Percentiles rank a stretch among this genome's conserved stretches.
Conservation (phyloP, 2,329 filamentous ascomycete genomes). For the Aspergillus tanneri region DNA sequence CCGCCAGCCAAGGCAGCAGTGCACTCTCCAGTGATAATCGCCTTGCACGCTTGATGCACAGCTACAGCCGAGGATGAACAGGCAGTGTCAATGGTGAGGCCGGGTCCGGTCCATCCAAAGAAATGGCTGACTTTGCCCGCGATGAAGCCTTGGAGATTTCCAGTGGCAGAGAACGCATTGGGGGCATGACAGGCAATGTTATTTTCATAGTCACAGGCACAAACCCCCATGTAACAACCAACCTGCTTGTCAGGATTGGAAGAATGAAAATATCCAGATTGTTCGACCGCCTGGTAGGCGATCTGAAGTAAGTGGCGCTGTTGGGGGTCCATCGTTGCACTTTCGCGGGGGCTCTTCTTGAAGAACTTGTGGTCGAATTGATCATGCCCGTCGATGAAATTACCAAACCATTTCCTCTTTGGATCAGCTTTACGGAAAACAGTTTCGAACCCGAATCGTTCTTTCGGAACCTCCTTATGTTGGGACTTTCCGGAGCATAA, state of each 20-base stretch:
- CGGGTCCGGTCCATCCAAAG: slow-evolving; percentile 48
- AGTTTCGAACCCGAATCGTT: background rate
- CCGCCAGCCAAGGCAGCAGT: slow-evolving; percentile 37
- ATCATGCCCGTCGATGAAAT: slow-evolving; percentile 21
- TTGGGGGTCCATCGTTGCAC: slow-evolving; percentile 31
- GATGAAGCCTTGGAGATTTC: slow-evolving; percentile 19
- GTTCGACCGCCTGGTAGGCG: slow-evolving; percentile 34
- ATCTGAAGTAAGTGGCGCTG: slow-evolving; percentile 29
- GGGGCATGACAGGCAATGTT: slow-evolving; percentile 29
- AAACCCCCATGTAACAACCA: slow-evolving; percentile 30
- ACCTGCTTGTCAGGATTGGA: slow-evolving; percentile 13
- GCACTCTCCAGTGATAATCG: slow-evolving; percentile 26
- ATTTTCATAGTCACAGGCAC: slow-evolving; percentile 28
- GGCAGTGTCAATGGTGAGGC: slow-evolving; percentile 44
- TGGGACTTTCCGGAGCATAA: background rate
- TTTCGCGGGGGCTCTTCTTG: slow-evolving; percentile 28
- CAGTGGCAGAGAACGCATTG: slow-evolving; percentile 29
- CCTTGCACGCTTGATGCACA: slow-evolving; percentile 26
- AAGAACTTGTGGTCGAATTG: slow-evolving; percentile 38
- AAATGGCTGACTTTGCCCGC: slow-evolving; percentile 41
- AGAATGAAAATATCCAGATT: slow-evolving; percentile 29
- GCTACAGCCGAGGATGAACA: slow-evolving; percentile 44
- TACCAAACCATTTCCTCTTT: slow-evolving; percentile 18
- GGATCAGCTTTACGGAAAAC: slow-evolving; percentile 19
- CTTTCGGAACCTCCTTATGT: background rate